These are phyloP conservation scores for Agrocybe chaxingu DNA, from an alignment of 768 basidiomycete species.

Conservation along the genomic window DNA sequence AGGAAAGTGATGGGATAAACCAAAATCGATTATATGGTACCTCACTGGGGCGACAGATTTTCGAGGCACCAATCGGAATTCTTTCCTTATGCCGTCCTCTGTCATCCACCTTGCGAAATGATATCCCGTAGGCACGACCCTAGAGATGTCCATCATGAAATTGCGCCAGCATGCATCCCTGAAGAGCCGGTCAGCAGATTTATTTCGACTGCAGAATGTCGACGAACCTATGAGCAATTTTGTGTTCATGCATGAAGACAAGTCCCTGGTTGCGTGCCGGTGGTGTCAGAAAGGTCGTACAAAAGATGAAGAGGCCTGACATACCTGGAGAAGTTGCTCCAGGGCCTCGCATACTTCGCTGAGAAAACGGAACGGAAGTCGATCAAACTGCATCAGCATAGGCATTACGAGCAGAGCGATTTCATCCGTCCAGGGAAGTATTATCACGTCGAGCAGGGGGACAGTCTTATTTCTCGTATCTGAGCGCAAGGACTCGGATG, in stretches of 20 bases:
- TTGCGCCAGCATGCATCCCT: background rate
- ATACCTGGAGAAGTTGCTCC: constrained; percentile 14
- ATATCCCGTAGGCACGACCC: background rate
- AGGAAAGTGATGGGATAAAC: background rate
- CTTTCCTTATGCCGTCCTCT: background rate
- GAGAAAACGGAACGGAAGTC: constrained; percentile 11
- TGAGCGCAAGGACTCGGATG: constrained; percentile 1
- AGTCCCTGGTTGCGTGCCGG: constrained; percentile 6
- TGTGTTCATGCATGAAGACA: constrained; percentile 6
- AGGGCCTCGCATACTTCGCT: constrained; percentile 20
- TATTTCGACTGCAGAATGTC: background rate
- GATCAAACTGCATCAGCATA: background rate
- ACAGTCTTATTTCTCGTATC: constrained; percentile 15
- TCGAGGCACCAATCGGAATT: background rate
- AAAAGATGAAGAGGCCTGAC: background rate
- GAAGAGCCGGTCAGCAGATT: background rate
- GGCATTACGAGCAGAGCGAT: constrained; percentile 8
- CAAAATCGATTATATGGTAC: background rate
- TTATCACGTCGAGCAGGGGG: background rate
- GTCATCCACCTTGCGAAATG: background rate
- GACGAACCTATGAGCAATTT: background rate
- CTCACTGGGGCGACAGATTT: background rate
- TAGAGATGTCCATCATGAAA: background rate
- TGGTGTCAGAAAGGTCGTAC: background rate
- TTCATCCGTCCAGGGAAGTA: background rate